Percentiles rank a stretch among this genome's conserved stretches.
phyloP scores from a whole-genome alignment of 768 basidiomycete species.

The Rhizopogon salebrosus region DNA sequence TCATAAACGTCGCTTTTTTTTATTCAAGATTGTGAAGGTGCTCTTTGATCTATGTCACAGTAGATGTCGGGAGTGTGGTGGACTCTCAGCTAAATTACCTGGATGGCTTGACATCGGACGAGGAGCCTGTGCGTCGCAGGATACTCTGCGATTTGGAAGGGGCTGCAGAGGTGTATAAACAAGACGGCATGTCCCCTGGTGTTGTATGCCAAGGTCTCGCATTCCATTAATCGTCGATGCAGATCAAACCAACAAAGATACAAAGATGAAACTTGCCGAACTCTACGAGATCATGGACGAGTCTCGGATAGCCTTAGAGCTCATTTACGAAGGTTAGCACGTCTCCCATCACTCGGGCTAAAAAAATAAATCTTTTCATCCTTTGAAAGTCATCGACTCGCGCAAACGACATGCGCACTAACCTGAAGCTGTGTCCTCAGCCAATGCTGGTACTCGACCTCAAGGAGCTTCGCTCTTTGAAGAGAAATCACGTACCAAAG shows the following conservation, averaged over 20 bases:
- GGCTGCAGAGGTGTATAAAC: slow-evolving; percentile 80
- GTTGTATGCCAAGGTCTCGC: neutral
- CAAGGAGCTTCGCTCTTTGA: slow-evolving; percentile 55
- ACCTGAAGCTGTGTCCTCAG: slow-evolving; percentile 10
- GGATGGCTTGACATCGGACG: too few species aligned
- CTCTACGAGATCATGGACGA: slow-evolving; percentile 83
- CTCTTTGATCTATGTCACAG: too few species aligned
- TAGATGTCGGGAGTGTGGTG: too few species aligned
- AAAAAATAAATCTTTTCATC: neutral
- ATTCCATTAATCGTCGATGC: slow-evolving; percentile 54
- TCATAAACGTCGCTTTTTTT: too few species aligned
- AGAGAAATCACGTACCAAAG: slow-evolving; percentile 40
- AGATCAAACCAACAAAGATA: slow-evolving; percentile 74
- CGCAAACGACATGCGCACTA: slow-evolving; percentile 39
- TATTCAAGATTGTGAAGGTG: too few species aligned
- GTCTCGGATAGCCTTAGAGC: slow-evolving; percentile 72
- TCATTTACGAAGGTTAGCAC: slow-evolving; percentile 73
- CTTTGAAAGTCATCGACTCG: slow-evolving; percentile 49
- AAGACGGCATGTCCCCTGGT: slow-evolving; percentile 43
- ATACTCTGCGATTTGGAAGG: slow-evolving; percentile 70
- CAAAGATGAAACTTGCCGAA: slow-evolving; percentile 86
- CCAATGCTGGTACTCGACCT: slow-evolving; percentile 13
- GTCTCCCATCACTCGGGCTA: neutral
- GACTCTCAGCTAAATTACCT: too few species aligned
- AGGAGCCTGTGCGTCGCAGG: slow-evolving; percentile 75